phyloP scores from a whole-genome alignment of 2,329 filamentous ascomycete species.

The Alternaria sp. region DNA sequence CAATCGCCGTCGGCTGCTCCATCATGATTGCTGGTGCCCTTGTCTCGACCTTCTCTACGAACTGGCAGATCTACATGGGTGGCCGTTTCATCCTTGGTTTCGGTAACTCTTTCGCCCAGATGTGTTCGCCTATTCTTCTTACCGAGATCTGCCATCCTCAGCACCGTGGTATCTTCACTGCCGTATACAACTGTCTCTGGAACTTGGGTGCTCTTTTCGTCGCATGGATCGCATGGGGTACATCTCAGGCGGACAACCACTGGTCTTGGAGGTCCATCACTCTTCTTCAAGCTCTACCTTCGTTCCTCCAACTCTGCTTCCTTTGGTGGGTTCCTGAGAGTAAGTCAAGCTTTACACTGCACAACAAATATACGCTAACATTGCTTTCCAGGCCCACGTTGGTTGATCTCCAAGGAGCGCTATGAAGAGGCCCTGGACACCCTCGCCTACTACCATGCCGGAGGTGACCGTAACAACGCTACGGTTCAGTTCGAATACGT shows the following conservation, averaged over 20 bases:
- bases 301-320: conserved; percentile 64
- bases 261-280: conserved; percentile 62
- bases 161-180: conserved; percentile 68
- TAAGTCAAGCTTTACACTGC: neutral
- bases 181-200: conserved; percentile 73
- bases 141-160: conserved; percentile 72
- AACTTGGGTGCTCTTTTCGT: conserved; percentile 64
- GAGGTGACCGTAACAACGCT: conserved; percentile 63
- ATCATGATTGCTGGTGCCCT: conserved; percentile 54
- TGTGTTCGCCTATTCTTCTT: conserved; percentile 68
- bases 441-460: conserved; percentile 68
- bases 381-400: conserved; percentile 50
- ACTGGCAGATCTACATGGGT: conserved; percentile 58
- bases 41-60: conserved; percentile 33
- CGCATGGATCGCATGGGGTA: conserved; percentile 62
- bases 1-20: conserved; percentile 51
- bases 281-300: conserved; percentile 58
- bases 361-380: neutral
- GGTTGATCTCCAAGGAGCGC: conserved; percentile 68
- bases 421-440: conserved; percentile 67
- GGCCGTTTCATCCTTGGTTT: conserved; percentile 70
- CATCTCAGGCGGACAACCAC: conserved; percentile 47
- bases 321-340: conserved; percentile 68
- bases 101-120: conserved; percentile 68
- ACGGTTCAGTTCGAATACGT: conserved; percentile 70